Evolutionary conservation across 2,329 filamentous ascomycete genomes (phyloP), one percentile per base, ranked within the genome.

Genomic region (Pseudopithomyces maydicus): DNA sequence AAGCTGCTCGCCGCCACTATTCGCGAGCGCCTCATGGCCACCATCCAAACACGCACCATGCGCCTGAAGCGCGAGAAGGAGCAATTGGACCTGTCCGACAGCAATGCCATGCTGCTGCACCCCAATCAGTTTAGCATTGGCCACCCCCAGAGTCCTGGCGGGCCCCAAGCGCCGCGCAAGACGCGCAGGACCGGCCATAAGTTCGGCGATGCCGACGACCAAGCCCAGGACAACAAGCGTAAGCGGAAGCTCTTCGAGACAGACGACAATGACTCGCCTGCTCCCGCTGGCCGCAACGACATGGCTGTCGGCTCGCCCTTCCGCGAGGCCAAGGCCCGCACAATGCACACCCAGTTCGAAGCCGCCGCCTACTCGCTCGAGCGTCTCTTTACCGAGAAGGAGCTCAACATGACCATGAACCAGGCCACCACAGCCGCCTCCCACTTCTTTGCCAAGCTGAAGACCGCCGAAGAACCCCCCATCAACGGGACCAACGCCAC

Each of bases 101-200:
- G 83, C 72, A 88, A 87, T 67, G 84, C 86, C 6, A 80, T 88
- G 51, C 82, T 88, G 11, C 80, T 88, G 6, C 85, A 89, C 59
- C 86, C 86, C 14, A 87, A 84, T 59, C 86, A 89, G 64, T 88
- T 88, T 75, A 86, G 83, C 71, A 85, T 88, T 59, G 85, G 84
- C 63, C 84, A 87, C 58, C 85, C 85, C n/a, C 80, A 81, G 41
- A 87, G 84, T 56, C 86, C 86, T 20, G 85, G 85, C 45, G 85
- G 85, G 2, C 77, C 83, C 20, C 82, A 84, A 64, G 82, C 80
- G 57, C 85, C 85, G 62, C 81, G 86, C 58, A 88, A 88, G 74
- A 89, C 86, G 17, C 77, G 86, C 58, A 80, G 87, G 62, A 84
- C 85, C 1, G 79, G 86, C 55, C 84, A 87, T 67, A 79, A 83